A percentile compares a stretch with the other conserved stretches of the same genome.
Conservation (phyloP, 306 rosid genomes). For the Mimosa pudica region DNA sequence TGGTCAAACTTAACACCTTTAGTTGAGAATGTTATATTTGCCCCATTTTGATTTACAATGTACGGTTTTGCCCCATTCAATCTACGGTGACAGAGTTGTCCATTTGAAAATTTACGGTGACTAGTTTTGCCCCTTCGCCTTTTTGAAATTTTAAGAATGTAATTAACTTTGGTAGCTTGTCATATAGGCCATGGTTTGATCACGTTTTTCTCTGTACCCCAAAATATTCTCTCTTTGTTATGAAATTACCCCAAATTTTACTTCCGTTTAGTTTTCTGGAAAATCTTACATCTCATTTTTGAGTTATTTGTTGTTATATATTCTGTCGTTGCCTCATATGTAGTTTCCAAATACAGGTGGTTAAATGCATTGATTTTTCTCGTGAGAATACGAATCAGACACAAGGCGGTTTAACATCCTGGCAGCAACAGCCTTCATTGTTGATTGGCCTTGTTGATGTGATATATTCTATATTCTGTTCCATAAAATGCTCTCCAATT, state of each 20-base stretch:
- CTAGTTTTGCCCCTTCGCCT: too few relatives aligned
- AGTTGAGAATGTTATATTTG: too few relatives aligned
- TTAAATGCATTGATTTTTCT: conserved; percentile 33
- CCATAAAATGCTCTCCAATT: conserved; percentile 52
- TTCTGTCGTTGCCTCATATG: not conserved
- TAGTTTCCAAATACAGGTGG: conserved; percentile 42
- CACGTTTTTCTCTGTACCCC: not conserved
- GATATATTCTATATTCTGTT: conserved; percentile 53
- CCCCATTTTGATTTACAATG: too few relatives aligned
- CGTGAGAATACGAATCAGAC: conserved; percentile 33
- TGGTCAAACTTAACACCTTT: too few relatives aligned
- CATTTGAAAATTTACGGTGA: too few relatives aligned
- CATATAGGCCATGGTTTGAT: not conserved
- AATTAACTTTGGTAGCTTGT: not conserved
- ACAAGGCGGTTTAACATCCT: conserved; percentile 25
- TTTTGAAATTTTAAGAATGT: not conserved
- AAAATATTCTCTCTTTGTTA: too few relatives aligned
- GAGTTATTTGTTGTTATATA: not conserved
- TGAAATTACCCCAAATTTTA: too few relatives aligned
- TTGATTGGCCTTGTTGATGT: conserved; percentile 56
- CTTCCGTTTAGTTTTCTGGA: not conserved
- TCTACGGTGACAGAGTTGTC: too few relatives aligned
- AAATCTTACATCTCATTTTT: conserved; percentile 2
- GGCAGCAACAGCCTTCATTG: conserved; percentile 32
- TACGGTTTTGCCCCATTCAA: too few relatives aligned